A percentile compares a stretch with the other conserved stretches of the same genome.
Evolutionary conservation across 164 flowering plant species (phyloP).

Genomic region (Tetracentron sinense): DNA sequence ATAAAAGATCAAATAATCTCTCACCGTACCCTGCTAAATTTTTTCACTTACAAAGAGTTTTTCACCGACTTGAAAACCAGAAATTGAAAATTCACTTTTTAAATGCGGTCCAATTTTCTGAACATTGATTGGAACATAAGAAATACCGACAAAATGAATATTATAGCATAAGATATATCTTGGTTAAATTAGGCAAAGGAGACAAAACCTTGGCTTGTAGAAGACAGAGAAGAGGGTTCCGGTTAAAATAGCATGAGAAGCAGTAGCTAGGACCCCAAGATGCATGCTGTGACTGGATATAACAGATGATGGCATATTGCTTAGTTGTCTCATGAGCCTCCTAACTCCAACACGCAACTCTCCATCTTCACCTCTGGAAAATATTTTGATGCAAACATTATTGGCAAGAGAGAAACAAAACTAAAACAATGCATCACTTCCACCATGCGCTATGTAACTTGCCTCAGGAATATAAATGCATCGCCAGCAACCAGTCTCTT

Average conservation of each 20-base stretch:
- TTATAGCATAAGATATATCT: no score
- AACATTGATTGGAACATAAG: no score
- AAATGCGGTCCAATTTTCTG: no score
- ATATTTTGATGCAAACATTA: background rate
- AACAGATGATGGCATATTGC: slow-evolving; percentile 85
- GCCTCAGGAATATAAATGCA: slow-evolving; percentile 86
- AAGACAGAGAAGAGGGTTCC: slow-evolving; percentile 82
- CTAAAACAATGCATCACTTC: no score
- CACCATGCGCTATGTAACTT: slow-evolving; percentile 16
- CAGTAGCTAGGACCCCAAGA: slow-evolving; percentile 95
- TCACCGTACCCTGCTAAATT: background rate
- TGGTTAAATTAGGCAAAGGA: background rate
- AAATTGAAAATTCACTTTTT: no score
- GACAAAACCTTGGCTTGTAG: slow-evolving; percentile 82
- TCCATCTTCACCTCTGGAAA: slow-evolving; percentile 76
- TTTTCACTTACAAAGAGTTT: no score
- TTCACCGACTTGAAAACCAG: no score
- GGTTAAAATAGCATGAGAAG: slow-evolving; percentile 87
- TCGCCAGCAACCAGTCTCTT: slow-evolving; percentile 90
- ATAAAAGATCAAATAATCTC: background rate
- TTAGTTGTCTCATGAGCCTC: slow-evolving; percentile 73
- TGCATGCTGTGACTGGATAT: slow-evolving; percentile 99
- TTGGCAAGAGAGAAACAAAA: no score
- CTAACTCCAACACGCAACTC: slow-evolving; percentile 94
- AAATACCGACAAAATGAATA: no score